These are phyloP conservation scores for Sclerotinia sclerotiorum DNA, from an alignment of 2,329 filamentous ascomycete species.

Conservation along the genomic window DNA sequence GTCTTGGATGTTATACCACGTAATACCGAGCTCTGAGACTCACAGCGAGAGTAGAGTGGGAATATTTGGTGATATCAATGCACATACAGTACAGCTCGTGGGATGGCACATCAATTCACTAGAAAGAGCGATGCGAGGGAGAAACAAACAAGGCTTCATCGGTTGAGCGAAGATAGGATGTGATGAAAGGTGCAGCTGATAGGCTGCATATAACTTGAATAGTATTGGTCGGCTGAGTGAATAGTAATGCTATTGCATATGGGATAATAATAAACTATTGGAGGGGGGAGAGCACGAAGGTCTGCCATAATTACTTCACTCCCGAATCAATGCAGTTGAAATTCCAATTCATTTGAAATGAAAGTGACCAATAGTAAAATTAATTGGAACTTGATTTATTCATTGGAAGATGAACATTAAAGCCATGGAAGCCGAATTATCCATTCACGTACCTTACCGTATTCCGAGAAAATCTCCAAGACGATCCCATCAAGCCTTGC, in stretches of 20 bases:
- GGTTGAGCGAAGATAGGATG: not conserved
- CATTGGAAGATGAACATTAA: conserved; percentile 12
- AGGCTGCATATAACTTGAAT: conserved; percentile 7
- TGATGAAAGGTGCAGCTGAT: conserved; percentile 17
- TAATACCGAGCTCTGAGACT: conserved; percentile 14
- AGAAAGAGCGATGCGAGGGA: not conserved
- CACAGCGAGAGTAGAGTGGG: not conserved
- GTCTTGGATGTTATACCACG: conserved; percentile 12
- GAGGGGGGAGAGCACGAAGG: not conserved
- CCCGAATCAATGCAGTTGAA: conserved; percentile 19
- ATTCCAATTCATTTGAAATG: not conserved
- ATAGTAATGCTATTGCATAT: conserved; percentile 10
- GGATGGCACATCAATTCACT: not conserved
- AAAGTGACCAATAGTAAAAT: conserved; percentile 14
- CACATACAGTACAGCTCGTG: not conserved
- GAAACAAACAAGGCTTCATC: conserved; percentile 2
- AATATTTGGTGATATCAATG: conserved; percentile 1
- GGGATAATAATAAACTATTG: conserved; percentile 18
- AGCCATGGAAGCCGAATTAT: not conserved
- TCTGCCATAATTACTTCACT: not conserved
- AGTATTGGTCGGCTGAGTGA: conserved; percentile 1
- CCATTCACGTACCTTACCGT: conserved; percentile 22
- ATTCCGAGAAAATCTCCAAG: conserved; percentile 9
- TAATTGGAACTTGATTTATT: conserved; percentile 8
- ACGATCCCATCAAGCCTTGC: conserved; percentile 10